These are phyloP conservation scores for Heterobasidion occidentale DNA, from an alignment of 1,284 basidiomycete genomes.

Conservation along the genomic window DNA sequence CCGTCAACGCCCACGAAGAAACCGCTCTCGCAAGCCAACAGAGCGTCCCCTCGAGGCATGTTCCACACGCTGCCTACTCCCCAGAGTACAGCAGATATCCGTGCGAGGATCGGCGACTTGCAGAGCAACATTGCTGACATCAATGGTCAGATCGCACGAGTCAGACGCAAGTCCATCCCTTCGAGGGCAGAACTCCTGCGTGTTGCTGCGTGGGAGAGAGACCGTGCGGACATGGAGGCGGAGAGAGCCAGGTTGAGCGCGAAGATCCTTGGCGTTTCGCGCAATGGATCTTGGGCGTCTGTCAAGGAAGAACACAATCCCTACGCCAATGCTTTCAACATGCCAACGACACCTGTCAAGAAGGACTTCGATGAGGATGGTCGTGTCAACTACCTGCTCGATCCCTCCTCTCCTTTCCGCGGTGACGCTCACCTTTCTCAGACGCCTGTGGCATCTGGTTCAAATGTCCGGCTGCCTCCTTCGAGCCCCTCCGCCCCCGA, in stretches of 20 bases:
- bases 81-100: constrained; percentile 13
- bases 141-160: constrained; percentile 15
- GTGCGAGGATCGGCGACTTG: constrained; percentile 19
- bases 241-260: constrained; percentile 16
- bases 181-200: constrained; percentile 23
- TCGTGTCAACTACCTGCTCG: not conserved
- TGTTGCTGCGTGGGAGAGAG: constrained; percentile 12
- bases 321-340: not conserved
- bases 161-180: constrained; percentile 19
- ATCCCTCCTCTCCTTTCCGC: not conserved
- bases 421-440: not conserved
- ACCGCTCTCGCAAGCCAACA: constrained; percentile 1
- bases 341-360: not conserved
- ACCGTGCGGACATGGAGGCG: constrained; percentile 14
- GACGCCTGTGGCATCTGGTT: constrained; percentile 11
- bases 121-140: constrained; percentile 18
- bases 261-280: constrained; percentile 10
- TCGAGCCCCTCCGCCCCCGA: not conserved
- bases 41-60: not conserved
- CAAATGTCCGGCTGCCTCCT: constrained; percentile 8
- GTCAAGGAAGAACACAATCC: constrained; percentile 2
- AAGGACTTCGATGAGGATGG: not conserved
- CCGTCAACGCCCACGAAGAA: not conserved
- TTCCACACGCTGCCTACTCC: not conserved
- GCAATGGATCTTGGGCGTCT: not conserved